Conservation (phyloP, 169 alveolate genomes). For the Cryptosporidium ryanae region DNA sequence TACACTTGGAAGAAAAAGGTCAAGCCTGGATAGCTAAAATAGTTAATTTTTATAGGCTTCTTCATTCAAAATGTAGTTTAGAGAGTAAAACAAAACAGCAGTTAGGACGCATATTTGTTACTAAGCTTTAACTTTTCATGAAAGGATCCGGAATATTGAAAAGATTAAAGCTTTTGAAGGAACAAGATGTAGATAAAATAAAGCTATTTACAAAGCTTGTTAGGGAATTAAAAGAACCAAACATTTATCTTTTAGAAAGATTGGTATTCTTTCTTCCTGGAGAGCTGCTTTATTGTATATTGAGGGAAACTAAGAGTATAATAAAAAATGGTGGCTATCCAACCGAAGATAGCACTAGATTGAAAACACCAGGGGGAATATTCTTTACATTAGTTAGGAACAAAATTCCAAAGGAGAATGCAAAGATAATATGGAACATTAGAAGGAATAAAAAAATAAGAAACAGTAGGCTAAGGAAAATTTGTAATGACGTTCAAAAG, state of each 20-base stretch:
- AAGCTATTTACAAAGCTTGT: constrained; percentile 19
- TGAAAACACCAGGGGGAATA: constrained; percentile 68
- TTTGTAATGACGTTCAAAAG: neutral
- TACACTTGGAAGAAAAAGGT: too few species aligned
- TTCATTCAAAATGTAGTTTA: too few species aligned
- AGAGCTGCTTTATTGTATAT: neutral
- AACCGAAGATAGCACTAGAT: constrained; percentile 43
- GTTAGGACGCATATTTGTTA: neutral
- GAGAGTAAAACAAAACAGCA: too few species aligned
- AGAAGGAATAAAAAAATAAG: constrained; percentile 10
- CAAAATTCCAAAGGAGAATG: constrained; percentile 34
- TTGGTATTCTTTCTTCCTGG: constrained; percentile 43
- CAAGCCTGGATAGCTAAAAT: too few species aligned
- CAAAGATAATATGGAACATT: constrained; percentile 37
- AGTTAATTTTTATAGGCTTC: too few species aligned
- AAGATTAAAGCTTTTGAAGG: constrained; percentile 21
- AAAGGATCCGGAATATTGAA: constrained; percentile 17
- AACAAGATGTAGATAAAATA: constrained; percentile 11
- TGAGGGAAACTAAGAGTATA: constrained; percentile 23
- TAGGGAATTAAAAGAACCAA: constrained; percentile 48
- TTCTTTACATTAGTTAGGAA: constrained; percentile 51
- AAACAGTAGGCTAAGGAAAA: neutral
- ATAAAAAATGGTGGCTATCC: constrained; percentile 57
- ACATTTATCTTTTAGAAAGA: constrained; percentile 59
- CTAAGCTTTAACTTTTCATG: neutral